Evolutionary conservation across 371 early-diverging fungal species (phyloP).

Genomic region (Lichtheimia ramosa): DNA sequence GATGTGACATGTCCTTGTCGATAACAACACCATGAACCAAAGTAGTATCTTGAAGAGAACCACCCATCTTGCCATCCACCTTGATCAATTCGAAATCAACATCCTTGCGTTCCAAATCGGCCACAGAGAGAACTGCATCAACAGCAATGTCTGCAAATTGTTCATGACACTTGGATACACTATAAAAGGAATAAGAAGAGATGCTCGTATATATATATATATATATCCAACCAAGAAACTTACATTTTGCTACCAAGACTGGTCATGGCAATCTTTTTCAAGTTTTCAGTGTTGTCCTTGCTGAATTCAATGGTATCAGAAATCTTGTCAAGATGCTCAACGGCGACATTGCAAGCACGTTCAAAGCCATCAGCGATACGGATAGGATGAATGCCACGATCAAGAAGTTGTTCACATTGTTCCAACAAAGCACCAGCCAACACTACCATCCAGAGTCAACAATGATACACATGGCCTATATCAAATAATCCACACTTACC

Average conservation of each 20-base stretch:
- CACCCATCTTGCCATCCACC: constrained; percentile 98
- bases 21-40: constrained; percentile 98
- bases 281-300: constrained; percentile 78
- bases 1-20: constrained; percentile 99
- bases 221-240: constrained; percentile 17
- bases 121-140: constrained; percentile 96
- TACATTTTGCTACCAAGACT: constrained; percentile 98
- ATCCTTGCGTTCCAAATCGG: constrained; percentile 98
- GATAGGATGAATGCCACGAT: constrained; percentile 99
- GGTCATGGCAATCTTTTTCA: constrained; percentile 98
- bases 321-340: constrained; percentile 88
- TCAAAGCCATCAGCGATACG: constrained; percentile 99
- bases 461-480: too few relatives aligned
- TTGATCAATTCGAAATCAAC: constrained; percentile 99
- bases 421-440: constrained; percentile 98
- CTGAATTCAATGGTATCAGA: constrained; percentile 90
- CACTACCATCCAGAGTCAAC: constrained; percentile 51
- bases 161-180: constrained; percentile 97
- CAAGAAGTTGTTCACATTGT: constrained; percentile 94
- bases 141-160: constrained; percentile 98
- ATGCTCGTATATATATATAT: neutral
- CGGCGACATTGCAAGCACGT: constrained; percentile 92
- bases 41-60: constrained; percentile 90
- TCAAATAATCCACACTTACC: constrained; percentile 51
- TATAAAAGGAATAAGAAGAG: constrained; percentile 21